Conservation (phyloP, 75 land plant genomes). For the Cunninghamia lanceolata region DNA sequence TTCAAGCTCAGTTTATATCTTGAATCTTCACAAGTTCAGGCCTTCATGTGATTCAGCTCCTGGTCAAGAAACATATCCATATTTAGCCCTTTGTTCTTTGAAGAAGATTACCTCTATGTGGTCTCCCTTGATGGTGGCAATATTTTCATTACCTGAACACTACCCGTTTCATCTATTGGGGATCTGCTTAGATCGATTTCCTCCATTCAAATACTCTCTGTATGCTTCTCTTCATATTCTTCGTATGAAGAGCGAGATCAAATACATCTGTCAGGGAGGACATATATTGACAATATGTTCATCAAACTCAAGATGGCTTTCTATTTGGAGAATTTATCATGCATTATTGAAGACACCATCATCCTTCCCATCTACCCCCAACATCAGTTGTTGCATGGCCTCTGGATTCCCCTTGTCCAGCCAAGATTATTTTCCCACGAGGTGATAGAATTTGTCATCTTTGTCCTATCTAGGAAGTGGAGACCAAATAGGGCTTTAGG, state of each 20-base stretch:
- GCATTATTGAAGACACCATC: no score
- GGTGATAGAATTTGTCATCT: no score
- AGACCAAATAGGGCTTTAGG: no score
- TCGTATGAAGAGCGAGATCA: background rate
- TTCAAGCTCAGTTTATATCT: background rate
- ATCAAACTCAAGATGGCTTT: background rate
- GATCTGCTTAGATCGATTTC: background rate
- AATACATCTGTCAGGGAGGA: background rate
- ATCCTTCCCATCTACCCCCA: no score
- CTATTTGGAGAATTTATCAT: no score
- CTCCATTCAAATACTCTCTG: background rate
- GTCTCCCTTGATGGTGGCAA: background rate
- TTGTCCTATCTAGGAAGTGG: no score
- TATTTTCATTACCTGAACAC: background rate
- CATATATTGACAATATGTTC: background rate
- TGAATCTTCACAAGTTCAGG: background rate
- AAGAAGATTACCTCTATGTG: background rate
- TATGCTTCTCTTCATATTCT: background rate
- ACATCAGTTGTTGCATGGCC: no score
- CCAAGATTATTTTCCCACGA: no score
- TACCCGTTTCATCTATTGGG: background rate
- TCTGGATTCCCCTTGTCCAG: no score
- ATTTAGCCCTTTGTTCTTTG: background rate
- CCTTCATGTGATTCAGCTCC: background rate
- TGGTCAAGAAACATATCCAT: background rate